Percentiles rank a stretch among this genome's conserved stretches.
Conservation (phyloP, 495 filamentous ascomycete species). For the Tuber aestivum region DNA sequence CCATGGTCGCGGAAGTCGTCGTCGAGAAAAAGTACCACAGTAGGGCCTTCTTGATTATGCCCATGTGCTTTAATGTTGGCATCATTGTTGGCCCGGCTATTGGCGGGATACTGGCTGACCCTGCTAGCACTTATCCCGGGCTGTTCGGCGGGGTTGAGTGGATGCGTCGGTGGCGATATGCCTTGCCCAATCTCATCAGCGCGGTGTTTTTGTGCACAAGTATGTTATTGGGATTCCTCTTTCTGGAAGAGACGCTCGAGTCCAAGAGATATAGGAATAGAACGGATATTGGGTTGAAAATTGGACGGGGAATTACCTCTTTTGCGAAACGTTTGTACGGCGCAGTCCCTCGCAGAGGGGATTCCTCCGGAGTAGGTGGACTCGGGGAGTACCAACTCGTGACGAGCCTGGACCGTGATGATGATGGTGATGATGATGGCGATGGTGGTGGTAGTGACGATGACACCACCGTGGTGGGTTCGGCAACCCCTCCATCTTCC, state of each 20-base stretch:
- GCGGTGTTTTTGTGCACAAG: constrained; percentile 53
- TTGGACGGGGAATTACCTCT: constrained; percentile 37
- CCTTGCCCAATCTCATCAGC: constrained; percentile 57
- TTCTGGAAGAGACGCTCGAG: constrained; percentile 58
- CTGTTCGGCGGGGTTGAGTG: constrained; percentile 64
- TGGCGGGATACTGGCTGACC: constrained; percentile 68
- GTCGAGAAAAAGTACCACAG: constrained; percentile 61
- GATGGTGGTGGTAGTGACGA: not conserved
- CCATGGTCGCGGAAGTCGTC: constrained; percentile 68
- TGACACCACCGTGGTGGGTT: constrained; percentile 3
- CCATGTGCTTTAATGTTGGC: constrained; percentile 71
- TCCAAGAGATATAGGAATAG: constrained; percentile 48
- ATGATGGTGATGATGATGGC: not conserved
- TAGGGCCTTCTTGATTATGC: constrained; percentile 71
- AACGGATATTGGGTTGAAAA: constrained; percentile 47
- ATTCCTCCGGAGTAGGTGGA: not conserved
- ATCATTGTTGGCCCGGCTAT: constrained; percentile 61
- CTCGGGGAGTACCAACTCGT: not conserved
- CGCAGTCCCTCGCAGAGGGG: constrained; percentile 36
- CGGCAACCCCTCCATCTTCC: constrained; percentile 33
- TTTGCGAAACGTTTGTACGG: constrained; percentile 43
- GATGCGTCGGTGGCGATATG: constrained; percentile 59
- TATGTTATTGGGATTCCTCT: constrained; percentile 50
- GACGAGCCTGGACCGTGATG: not conserved
- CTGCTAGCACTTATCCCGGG: constrained; percentile 56